phyloP scores from a whole-genome alignment of 2,329 filamentous ascomycete genomes.

The Pezicula rhizophila region DNA sequence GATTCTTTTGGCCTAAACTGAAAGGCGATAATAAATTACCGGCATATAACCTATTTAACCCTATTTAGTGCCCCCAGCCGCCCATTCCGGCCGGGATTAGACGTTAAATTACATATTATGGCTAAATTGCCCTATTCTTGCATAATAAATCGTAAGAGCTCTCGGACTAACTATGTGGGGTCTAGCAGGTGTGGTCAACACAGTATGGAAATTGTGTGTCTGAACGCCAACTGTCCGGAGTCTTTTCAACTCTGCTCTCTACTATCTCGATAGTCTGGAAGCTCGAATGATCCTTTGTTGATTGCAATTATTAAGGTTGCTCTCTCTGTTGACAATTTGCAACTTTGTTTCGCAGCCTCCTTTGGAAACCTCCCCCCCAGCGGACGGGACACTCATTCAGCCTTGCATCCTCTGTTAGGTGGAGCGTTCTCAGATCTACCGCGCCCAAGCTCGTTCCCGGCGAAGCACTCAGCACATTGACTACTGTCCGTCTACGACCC shows the following conservation, averaged over 20 bases:
- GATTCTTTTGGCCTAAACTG: too few species aligned
- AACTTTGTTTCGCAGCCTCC: not conserved
- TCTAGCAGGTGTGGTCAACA: not conserved
- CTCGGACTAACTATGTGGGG: not conserved
- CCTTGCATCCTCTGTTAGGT: not conserved
- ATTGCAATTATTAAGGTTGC: not conserved
- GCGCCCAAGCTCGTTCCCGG: not conserved
- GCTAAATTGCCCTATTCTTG: too few species aligned
- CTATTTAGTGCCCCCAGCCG: too few species aligned
- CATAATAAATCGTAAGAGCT: too few species aligned
- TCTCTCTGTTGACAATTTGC: not conserved
- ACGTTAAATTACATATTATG: too few species aligned
- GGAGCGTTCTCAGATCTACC: not conserved
- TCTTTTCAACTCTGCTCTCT: not conserved
- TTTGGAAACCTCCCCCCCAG: not conserved
- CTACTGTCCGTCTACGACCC: too few species aligned
- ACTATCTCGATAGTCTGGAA: not conserved
- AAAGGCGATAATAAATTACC: too few species aligned
- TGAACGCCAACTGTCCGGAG: not conserved
- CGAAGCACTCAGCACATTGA: too few species aligned
- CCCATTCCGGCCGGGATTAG: too few species aligned
- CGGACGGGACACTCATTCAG: not conserved
- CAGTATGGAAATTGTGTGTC: not conserved
- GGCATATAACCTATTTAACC: too few species aligned
- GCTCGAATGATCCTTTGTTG: not conserved